These are phyloP conservation scores for Leccinum colubrinum DNA, from an alignment of 1,284 basidiomycete genomes.

Conservation along the genomic window DNA sequence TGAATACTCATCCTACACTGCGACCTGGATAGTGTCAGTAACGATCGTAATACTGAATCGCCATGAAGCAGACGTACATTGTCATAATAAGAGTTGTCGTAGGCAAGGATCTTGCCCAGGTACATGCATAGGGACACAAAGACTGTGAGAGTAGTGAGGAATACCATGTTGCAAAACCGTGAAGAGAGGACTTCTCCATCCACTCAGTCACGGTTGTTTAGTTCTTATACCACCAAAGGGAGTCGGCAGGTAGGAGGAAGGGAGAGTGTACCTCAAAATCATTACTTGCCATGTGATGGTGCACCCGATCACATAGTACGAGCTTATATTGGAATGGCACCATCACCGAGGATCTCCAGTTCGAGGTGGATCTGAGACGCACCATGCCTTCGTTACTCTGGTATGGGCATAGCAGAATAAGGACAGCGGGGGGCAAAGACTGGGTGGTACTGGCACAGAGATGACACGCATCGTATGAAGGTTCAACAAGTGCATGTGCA, in stretches of 20 bases:
- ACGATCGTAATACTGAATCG: neutral
- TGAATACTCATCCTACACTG: conserved; percentile 40
- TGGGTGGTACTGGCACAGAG: neutral
- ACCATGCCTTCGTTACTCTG: conserved; percentile 10
- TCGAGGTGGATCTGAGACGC: conserved; percentile 1
- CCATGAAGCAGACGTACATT: conserved; percentile 43
- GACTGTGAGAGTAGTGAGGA: neutral
- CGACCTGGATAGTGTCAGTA: conserved; percentile 38
- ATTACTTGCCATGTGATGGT: conserved; percentile 11
- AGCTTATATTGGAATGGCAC: conserved; percentile 12
- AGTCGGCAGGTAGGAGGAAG: neutral
- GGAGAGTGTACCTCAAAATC: conserved; percentile 2
- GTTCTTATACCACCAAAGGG: conserved; percentile 24
- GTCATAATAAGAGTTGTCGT: conserved; percentile 57
- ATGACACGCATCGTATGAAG: conserved; percentile 1
- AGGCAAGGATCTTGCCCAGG: conserved; percentile 35
- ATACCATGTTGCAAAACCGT: conserved; percentile 16
- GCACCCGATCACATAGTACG: conserved; percentile 6
- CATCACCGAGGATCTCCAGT: conserved; percentile 7
- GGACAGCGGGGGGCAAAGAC: neutral
- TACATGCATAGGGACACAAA: conserved; percentile 11
- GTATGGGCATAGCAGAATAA: conserved; percentile 6
- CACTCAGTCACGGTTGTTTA: conserved; percentile 1
- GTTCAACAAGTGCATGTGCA: conserved; percentile 15
- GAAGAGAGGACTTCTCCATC: neutral